Percentiles rank a stretch among this genome's conserved stretches.
Evolutionary conservation across 2,329 filamentous ascomycete species (phyloP).

Genomic region (Penicillium capsulatum): DNA sequence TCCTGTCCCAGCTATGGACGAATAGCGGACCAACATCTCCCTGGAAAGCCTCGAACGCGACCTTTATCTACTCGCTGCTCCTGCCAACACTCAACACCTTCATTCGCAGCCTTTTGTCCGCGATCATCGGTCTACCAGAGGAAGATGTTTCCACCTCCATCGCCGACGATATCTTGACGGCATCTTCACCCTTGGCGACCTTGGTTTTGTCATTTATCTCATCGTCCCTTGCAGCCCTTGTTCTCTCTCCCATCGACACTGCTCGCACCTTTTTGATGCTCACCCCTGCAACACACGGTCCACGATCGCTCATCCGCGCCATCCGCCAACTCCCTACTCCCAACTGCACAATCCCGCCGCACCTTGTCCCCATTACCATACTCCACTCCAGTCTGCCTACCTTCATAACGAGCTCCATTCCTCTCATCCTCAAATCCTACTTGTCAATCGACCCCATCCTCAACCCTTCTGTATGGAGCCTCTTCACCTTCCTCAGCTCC

Average conservation of each 20-base stretch:
- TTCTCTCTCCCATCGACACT: conserved; percentile 83
- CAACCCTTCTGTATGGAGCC: conserved; percentile 74
- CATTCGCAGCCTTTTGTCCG: conserved; percentile 84
- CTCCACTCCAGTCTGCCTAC: conserved; percentile 82
- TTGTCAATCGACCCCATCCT: conserved; percentile 76
- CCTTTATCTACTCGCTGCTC: conserved; percentile 84
- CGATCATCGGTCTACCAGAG: conserved; percentile 84
- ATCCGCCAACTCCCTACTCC: conserved; percentile 72
- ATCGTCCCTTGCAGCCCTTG: conserved; percentile 66
- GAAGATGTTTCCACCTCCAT: conserved; percentile 56
- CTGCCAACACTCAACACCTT: conserved; percentile 87
- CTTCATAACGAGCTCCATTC: conserved; percentile 74
- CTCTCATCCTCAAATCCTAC: conserved; percentile 79
- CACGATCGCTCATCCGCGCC: conserved; percentile 72
- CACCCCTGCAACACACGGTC: conserved; percentile 69
- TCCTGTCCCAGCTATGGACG: conserved; percentile 81
- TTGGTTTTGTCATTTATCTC: conserved; percentile 67
- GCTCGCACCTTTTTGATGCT: conserved; percentile 83
- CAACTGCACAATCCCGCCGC: conserved; percentile 62
- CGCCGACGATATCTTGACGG: conserved; percentile 68
- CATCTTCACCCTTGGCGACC: conserved; percentile 75
- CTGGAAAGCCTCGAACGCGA: conserved; percentile 90
- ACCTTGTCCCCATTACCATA: conserved; percentile 75
- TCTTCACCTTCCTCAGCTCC: conserved; percentile 77
- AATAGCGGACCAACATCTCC: conserved; percentile 87